These are phyloP conservation scores for Hagleromyces aurorensis DNA, from an alignment of 805 yeast species.

Conservation along the genomic window DNA sequence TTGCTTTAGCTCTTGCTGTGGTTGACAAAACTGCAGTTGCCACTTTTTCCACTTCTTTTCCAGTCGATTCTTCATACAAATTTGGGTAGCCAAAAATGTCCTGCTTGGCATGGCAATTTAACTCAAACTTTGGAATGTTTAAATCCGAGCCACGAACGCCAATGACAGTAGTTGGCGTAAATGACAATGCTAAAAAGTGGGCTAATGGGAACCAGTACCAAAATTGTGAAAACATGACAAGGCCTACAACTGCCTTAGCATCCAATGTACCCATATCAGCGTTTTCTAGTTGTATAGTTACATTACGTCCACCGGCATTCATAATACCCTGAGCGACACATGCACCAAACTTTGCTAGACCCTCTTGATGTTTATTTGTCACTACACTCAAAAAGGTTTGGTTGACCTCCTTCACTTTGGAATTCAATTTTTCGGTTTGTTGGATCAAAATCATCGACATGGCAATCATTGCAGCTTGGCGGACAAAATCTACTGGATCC, in stretches of 20 bases:
- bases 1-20: conserved; percentile 86
- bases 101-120: conserved; percentile 74
- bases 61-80: conserved; percentile 67
- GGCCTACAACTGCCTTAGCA: conserved; percentile 85
- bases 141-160: conserved; percentile 75
- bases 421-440: conserved; percentile 74
- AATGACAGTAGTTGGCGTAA: conserved; percentile 83
- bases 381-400: conserved; percentile 70
- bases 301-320: conserved; percentile 98
- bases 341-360: conserved; percentile 95
- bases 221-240: conserved; percentile 81
- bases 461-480: conserved; percentile 95
- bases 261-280: conserved; percentile 83
- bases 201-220: conserved; percentile 99
- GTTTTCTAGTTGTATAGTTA: conserved; percentile 87
- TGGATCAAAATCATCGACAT: conserved; percentile 83
- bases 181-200: conserved; percentile 85
- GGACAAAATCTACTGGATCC: conserved; percentile 93
- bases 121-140: conserved; percentile 74
- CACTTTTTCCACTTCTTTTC: conserved; percentile 78
- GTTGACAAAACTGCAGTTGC: conserved; percentile 93
- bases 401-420: conserved; percentile 71
- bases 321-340: conserved; percentile 94
- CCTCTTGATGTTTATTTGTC: conserved; percentile 87
- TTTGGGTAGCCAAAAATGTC: conserved; percentile 86